Evolutionary conservation across 805 yeast genomes (phyloP), one percentile per base, ranked within the genome.

Genomic region (Metschnikowia kunwiensis): DNA sequence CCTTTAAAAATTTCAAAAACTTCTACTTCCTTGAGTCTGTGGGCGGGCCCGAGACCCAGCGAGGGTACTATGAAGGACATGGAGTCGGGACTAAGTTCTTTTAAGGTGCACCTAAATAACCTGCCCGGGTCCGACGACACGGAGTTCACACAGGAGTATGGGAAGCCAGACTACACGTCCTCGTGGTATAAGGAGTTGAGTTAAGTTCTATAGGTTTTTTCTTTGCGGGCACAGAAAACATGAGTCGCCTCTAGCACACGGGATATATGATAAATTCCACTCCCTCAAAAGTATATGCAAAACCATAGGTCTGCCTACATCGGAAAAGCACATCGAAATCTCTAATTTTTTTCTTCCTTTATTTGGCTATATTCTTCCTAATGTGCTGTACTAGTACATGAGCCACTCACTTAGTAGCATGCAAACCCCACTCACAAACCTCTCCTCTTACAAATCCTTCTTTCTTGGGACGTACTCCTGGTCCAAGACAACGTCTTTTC

Each of bases 381-480:
- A n/a, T 24, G 23, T 19, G 22, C 27, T 19, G 21, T 30, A 20
- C 12, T 11, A 20, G 27, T 19, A 24, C 32, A 17, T 24, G 20
- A 23, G 32, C 32, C 17, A 16, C 24, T 24, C 29, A 7, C 12
- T n/a, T 23, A 24, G 30, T 25, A 24, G 38, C 34, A 30, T 29
- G 33, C 33, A 24, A 24, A 34, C 29, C 22, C 30, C 38, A 22
- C 38, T 18, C 7, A 7, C 13, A 5, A 12, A 14, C 9, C 27
- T 13, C 21, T 7, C 22, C 10, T 7, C 27, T 46, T 57, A 65
- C 57, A 66, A 66, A 49, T 67, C 72, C 52, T 65, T 65, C 38
- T 56, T 62, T 57, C 74, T 66, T 40, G 72, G 72, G 38, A 57
- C 60, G 45, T 67, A 68, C 26, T 62, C 66, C 35, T 61, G 59